Percentiles rank a stretch among this genome's conserved stretches.
phyloP scores from a whole-genome alignment of 73 alveolate species.

The Paramecium tetraurelia region DNA sequence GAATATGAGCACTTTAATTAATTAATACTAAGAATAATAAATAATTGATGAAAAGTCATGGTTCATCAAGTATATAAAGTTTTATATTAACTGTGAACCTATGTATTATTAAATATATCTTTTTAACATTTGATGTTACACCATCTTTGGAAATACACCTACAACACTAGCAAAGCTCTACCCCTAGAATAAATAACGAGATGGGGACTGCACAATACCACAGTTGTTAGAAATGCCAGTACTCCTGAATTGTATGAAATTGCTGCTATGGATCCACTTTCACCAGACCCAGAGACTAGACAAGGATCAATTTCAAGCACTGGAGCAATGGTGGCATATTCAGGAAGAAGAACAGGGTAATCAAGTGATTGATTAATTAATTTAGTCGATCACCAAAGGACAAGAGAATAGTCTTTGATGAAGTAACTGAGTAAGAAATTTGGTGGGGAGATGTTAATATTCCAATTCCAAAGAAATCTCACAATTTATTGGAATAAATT shows the following conservation, averaged over 20 bases:
- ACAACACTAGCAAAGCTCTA: background rate
- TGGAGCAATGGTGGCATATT: conserved; percentile 73
- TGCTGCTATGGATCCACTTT: background rate
- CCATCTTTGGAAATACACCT: background rate
- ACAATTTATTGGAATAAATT: conserved; percentile 72
- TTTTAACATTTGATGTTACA: background rate
- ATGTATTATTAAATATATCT: background rate
- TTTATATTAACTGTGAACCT: background rate
- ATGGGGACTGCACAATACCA: background rate
- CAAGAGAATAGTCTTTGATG: conserved; percentile 81
- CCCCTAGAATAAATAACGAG: background rate
- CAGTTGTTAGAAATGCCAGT: conserved; percentile 23
- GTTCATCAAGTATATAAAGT: background rate
- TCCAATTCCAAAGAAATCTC: conserved; percentile 76
- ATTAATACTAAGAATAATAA: background rate
- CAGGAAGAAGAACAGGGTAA: conserved; percentile 66
- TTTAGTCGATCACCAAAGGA: conserved; percentile 84
- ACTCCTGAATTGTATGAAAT: conserved; percentile 30
- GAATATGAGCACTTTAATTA: no score
- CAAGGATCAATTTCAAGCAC: conserved; percentile 27
- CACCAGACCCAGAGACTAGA: conserved; percentile 26
- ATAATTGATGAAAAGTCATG: background rate
- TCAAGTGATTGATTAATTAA: conserved; percentile 27
- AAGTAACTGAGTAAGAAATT: conserved; percentile 66
- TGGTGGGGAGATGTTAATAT: conserved; percentile 91